Evolutionary conservation across 345 rosid species (phyloP), one percentile per base, ranked within the genome.

Genomic region (Durio zibethinus): DNA sequence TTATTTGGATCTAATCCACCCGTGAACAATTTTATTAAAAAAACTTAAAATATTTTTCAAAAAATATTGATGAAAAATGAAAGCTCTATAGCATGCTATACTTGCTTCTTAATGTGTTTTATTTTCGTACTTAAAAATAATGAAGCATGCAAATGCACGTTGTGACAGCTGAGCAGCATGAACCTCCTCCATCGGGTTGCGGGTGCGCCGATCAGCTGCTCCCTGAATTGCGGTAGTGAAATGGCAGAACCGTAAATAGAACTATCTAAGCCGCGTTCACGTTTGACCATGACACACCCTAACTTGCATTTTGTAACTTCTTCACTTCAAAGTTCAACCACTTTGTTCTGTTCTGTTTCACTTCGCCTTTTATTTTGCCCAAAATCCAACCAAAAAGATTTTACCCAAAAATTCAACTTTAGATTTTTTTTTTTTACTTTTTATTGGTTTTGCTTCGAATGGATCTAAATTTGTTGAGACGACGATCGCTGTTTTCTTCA

Each of bases 391-490:
- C 18, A 21, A 67, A 67, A 67, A 67, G 10, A 67, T 40, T 21
- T 5, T 4, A 23, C 18, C 33, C 23, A n/a, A n/a, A 65, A 25
- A 11, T 43, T 9, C 38, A 25, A 45, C 8, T 43, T 45, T 68
- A 6, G 1, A 35, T 4, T 35, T 35, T 36, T 36, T 36, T 36
- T 4, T 36, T 36, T 36, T 45, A 1, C 11, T 11, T 21, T 4
- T 23, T 2, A 1, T 61, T 42, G 12, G 9, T 43, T 42, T 23
- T 21, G 9, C 25, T 69, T 47, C 72, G 15, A 5, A 90, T 89
- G 94, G 90, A 90, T 88, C 86, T 73, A 76, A 79, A 78, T 81
- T 60, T 86, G 38, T 84, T 83, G 35, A 82, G 91, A 80, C 83
- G 91, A 78, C 85, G 92, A 42, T 43, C 50, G 38, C 40, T 71